Evolutionary conservation across 139 green algal genomes (phyloP).

Genomic region (Gonium pectorale): DNA sequence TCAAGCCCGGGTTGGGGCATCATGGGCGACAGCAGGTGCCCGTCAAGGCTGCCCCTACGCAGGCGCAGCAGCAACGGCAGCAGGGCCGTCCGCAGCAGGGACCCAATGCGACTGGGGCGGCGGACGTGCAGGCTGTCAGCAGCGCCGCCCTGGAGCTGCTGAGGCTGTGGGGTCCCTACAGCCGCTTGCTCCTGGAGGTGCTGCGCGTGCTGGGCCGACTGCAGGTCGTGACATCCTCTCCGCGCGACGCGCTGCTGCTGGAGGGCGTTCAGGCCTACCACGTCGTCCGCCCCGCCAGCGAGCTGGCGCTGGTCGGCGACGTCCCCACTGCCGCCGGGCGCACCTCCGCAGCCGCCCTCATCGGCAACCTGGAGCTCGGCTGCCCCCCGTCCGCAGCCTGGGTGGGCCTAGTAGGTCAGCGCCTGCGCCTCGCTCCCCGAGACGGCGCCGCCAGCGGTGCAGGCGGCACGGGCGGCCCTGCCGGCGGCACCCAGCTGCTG

Average conservation of each 20-base stretch:
- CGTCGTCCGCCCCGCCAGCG: background rate
- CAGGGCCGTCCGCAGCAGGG: too few species aligned
- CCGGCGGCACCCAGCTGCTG: background rate
- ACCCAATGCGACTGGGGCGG: too few species aligned
- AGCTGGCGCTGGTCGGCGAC: too few species aligned
- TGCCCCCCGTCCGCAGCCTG: background rate
- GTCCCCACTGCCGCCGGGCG: too few species aligned
- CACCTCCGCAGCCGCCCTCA: background rate
- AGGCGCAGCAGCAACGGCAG: background rate
- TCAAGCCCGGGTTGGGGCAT: background rate
- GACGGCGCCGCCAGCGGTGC: background rate
- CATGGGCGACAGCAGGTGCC: background rate
- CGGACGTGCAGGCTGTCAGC: background rate
- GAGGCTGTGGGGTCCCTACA: background rate
- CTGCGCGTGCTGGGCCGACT: background rate
- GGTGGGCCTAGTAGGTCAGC: background rate
- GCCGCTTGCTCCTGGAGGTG: background rate
- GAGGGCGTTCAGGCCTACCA: conserved; percentile 1
- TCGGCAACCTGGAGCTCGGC: background rate
- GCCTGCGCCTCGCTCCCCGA: background rate
- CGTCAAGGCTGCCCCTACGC: too few species aligned
- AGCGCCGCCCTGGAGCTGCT: background rate
- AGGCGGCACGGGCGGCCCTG: background rate
- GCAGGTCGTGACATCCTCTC: background rate
- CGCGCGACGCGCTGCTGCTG: background rate